phyloP scores from a whole-genome alignment of 768 basidiomycete genomes.

The Lactarius psammicola region DNA sequence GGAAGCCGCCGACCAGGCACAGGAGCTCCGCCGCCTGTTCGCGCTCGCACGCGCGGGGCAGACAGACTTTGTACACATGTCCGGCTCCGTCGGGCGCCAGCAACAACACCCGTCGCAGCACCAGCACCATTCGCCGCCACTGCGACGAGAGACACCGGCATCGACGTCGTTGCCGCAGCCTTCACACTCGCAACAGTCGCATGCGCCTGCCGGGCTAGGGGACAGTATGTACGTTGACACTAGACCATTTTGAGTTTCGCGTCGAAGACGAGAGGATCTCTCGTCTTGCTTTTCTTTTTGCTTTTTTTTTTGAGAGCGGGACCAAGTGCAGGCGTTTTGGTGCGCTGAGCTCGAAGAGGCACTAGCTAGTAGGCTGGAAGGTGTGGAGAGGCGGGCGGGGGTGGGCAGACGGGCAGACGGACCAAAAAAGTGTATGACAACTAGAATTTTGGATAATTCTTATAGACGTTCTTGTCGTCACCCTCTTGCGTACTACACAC shows the following conservation, averaged over 20 bases:
- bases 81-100: slow-evolving; percentile 35
- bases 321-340: not conserved
- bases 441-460: slow-evolving; percentile 5
- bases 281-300: too few species aligned
- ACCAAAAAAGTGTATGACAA: not conserved
- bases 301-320: not conserved
- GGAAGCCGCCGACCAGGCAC: slow-evolving; percentile 76
- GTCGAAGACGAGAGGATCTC: not conserved
- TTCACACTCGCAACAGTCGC: slow-evolving; percentile 13
- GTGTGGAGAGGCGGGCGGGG: not conserved
- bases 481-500: not conserved
- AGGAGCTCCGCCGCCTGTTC: slow-evolving; percentile 56
- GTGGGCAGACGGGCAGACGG: not conserved
- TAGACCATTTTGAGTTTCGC: slow-evolving; percentile 15
- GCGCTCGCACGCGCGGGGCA: slow-evolving; percentile 42
- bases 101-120: slow-evolving; percentile 12
- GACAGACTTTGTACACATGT: slow-evolving; percentile 43
- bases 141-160: not conserved
- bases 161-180: not conserved
- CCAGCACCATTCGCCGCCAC: slow-evolving; percentile 9
- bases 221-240: slow-evolving; percentile 26
- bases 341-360: not conserved
- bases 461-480: not conserved
- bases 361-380: not conserved
- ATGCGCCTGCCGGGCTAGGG: slow-evolving; percentile 1